Percentiles rank a stretch among this genome's conserved stretches.
Evolutionary conservation across 257 asterid genomes (phyloP).

Genomic region (Fraxinus cuspidata): DNA sequence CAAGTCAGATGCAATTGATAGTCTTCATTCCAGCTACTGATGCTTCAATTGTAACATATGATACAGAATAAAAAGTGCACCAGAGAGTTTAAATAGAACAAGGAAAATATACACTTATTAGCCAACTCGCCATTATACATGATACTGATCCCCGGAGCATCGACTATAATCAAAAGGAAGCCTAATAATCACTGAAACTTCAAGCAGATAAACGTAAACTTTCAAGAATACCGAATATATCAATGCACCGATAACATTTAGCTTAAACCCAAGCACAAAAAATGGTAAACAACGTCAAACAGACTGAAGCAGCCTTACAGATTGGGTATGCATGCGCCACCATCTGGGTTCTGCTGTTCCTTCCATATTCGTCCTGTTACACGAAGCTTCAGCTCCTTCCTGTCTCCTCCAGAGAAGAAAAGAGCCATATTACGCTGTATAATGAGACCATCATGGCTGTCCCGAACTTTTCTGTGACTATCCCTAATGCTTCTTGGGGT

Average conservation of each 20-base stretch:
- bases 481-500: constrained; percentile 88
- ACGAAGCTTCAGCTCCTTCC: constrained; percentile 86
- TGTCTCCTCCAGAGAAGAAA: constrained; percentile 81
- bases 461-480: constrained; percentile 79
- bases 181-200: constrained; percentile 5
- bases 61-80: background rate
- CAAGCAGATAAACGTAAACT: constrained; percentile 21
- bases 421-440: constrained; percentile 84
- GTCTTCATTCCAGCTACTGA: no score
- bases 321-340: constrained; percentile 76
- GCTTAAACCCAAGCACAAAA: constrained; percentile 21
- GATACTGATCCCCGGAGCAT: constrained; percentile 8
- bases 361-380: constrained; percentile 88
- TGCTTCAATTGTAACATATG: background rate
- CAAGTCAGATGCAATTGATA: no score
- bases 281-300: background rate
- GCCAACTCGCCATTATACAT: background rate
- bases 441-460: constrained; percentile 83
- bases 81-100: background rate
- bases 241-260: constrained; percentile 14
- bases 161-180: constrained; percentile 10
- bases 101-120: constrained; percentile 11
- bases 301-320: constrained; percentile 49
- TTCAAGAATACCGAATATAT: constrained; percentile 19
- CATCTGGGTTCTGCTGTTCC: constrained; percentile 77